phyloP scores from a whole-genome alignment of 805 yeast genomes.

The Candida sonorensis region DNA sequence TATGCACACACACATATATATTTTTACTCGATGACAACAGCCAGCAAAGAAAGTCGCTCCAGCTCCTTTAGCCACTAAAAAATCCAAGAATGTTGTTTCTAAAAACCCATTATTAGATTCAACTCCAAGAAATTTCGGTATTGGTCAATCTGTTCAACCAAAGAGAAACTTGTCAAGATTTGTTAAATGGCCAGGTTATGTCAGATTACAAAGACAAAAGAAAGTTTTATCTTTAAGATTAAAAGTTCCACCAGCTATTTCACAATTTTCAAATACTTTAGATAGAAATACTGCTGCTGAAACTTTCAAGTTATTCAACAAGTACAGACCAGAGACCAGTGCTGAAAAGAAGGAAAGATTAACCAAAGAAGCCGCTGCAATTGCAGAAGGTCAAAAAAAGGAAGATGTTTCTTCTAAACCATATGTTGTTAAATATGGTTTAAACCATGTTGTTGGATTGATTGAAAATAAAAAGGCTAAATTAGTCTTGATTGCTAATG shows the following conservation, averaged over 20 bases:
- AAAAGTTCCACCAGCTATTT: constrained; percentile 98
- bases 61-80: constrained; percentile 90
- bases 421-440: constrained; percentile 94
- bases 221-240: constrained; percentile 91
- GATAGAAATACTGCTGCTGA: constrained; percentile 99
- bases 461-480: constrained; percentile 98
- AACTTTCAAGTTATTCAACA: constrained; percentile 95
- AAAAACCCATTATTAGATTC: constrained; percentile 87
- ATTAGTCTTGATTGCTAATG: constrained; percentile 96
- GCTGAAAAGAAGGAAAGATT: constrained; percentile 99
- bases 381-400: constrained; percentile 96
- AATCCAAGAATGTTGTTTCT: constrained; percentile 39
- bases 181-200: constrained; percentile 99
- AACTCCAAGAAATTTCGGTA: constrained; percentile 89
- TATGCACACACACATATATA: too few relatives aligned
- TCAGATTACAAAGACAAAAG: constrained; percentile 98
- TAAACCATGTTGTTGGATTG: constrained; percentile 96
- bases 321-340: constrained; percentile 97
- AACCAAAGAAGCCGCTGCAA: constrained; percentile 97
- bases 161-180: constrained; percentile 94
- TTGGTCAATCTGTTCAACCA: constrained; percentile 94
- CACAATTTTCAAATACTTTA: constrained; percentile 92
- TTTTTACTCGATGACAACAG: too few relatives aligned
- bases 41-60: constrained; percentile 84
- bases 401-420: constrained; percentile 97